A percentile compares a stretch with the other conserved stretches of the same genome.
Evolutionary conservation across 2,329 filamentous ascomycete genomes (phyloP).

Genomic region (Lachnellula hyalina): DNA sequence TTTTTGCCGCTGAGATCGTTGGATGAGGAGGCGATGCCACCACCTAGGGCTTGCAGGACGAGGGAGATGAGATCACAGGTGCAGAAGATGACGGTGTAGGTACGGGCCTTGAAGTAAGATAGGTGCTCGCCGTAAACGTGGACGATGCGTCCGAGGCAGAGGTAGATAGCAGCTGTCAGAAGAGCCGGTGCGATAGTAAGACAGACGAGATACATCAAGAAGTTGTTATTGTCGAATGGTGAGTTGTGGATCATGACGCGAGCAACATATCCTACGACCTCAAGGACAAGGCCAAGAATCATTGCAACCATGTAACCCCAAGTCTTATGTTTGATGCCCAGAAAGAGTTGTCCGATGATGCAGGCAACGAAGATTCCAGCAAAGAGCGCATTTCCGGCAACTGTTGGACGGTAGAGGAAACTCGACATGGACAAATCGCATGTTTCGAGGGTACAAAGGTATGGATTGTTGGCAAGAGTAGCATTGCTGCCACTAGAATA

Average conservation of each 20-base stretch:
- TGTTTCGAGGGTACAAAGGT: slow-evolving; percentile 26
- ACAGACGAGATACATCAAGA: slow-evolving; percentile 55
- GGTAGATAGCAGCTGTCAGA: slow-evolving; percentile 57
- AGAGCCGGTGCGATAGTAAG: slow-evolving; percentile 41
- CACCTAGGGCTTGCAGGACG: slow-evolving; percentile 53
- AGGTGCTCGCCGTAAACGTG: slow-evolving; percentile 46
- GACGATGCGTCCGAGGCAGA: slow-evolving; percentile 51
- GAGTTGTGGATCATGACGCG: slow-evolving; percentile 46
- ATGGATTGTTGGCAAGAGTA: slow-evolving; percentile 18
- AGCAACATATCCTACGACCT: slow-evolving; percentile 49
- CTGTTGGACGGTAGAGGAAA: slow-evolving; percentile 52
- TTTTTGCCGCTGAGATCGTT: slow-evolving; percentile 17
- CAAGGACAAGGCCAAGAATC: slow-evolving; percentile 42
- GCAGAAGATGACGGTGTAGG: slow-evolving; percentile 44
- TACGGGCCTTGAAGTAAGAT: slow-evolving; percentile 41
- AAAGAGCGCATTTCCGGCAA: slow-evolving; percentile 52
- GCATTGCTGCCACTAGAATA: slow-evolving; percentile 17
- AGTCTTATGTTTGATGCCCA: slow-evolving; percentile 46
- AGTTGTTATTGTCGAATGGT: slow-evolving; percentile 49
- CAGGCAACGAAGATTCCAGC: slow-evolving; percentile 43
- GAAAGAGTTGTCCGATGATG: slow-evolving; percentile 38
- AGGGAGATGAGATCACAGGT: slow-evolving; percentile 54
- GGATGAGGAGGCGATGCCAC: slow-evolving; percentile 48
- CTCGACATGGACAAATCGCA: slow-evolving; percentile 49
- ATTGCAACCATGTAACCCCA: slow-evolving; percentile 50